A percentile compares a stretch with the other conserved stretches of the same genome.
These are phyloP conservation scores for Phytophthora multivora DNA, from an alignment of 352 stramenopile species.

Conservation along the genomic window DNA sequence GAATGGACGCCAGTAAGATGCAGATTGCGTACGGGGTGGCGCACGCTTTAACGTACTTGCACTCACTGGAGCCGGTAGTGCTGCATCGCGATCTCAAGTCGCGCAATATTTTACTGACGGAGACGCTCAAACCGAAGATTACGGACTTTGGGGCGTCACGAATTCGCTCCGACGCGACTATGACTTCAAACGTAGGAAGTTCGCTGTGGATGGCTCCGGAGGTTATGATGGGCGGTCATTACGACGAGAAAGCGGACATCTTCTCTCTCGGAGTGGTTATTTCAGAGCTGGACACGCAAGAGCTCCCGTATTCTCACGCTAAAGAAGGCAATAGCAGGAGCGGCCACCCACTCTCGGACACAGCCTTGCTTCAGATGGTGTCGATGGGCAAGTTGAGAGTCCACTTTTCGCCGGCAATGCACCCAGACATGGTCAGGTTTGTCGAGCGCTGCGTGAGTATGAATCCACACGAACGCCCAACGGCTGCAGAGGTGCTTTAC, in stretches of 20 bases:
- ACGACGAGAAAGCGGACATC: slow-evolving; percentile 43
- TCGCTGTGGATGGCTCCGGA: slow-evolving; percentile 50
- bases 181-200: slow-evolving; percentile 38
- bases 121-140: slow-evolving; percentile 44
- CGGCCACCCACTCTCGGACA: slow-evolving; percentile 25
- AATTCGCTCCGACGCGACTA: slow-evolving; percentile 27
- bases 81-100: slow-evolving; percentile 71
- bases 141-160: slow-evolving; percentile 58
- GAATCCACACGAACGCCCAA: slow-evolving; percentile 20
- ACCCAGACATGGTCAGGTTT: slow-evolving; percentile 11
- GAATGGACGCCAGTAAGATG: slow-evolving; percentile 36
- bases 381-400: slow-evolving; percentile 37
- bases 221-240: slow-evolving; percentile 35
- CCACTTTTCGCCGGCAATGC: slow-evolving; percentile 28
- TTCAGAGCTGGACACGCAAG: slow-evolving; percentile 39
- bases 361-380: slow-evolving; percentile 45
- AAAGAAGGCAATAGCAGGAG: slow-evolving; percentile 14
- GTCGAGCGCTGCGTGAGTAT: slow-evolving; percentile 30
- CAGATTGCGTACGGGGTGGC: slow-evolving; percentile 43
- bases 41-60: slow-evolving; percentile 41
- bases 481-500: slow-evolving; percentile 36
- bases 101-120: slow-evolving; percentile 62
- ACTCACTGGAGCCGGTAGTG: slow-evolving; percentile 32
- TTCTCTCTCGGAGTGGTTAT: slow-evolving; percentile 47
- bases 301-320: slow-evolving; percentile 31